Evolutionary conservation across 2,329 filamentous ascomycete genomes (phyloP), one percentile per base, ranked within the genome.

Genomic region (Endothia cerciana): DNA sequence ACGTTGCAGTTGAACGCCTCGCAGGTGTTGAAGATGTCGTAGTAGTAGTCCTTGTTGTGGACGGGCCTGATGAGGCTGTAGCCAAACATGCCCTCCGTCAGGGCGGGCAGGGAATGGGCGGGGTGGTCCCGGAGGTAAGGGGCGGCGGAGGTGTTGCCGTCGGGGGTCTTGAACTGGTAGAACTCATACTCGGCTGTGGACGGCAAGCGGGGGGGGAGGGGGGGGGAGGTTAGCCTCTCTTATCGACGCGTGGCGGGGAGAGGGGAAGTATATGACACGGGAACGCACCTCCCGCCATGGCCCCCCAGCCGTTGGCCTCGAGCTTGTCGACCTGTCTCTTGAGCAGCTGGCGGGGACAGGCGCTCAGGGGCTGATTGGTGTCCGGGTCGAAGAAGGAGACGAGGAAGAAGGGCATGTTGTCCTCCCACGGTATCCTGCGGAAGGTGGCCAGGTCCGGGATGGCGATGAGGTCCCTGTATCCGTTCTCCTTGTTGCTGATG

Each of bases 61-160:
- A 94, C 87, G 0, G 94, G 91, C 28, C 93, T 85, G 11, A 92
- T 97, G 70, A 97, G 82, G 69, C 92, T 95, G 81, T 97, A 97
- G 66, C 93, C 94, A 73, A 97, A 97, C 94, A 97, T 97, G 74
- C 94, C 94, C 74, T 97, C 92, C 10, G 94, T 97, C 60, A 97
- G 80, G 30, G 91, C 83, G 0, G 92, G 92, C 10, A 97, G 85
- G n/a, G 87, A 78, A 59, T 89, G 82, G 17, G 91, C 87, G 0
- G 91, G 85, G 75, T 96, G 93, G 7, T 89, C 81, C 73, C 87
- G 84, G 45, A 96, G 85, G 76, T 91, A 97, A 8, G 84, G 80
- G 30, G 92, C 91, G 0, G 92, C 91, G 0, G 91, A 89, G 38
- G 89, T 87, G 10, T 85, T 85, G 69, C 88, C 83, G 25, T 82